These are phyloP conservation scores for Colletotrichum liriopes DNA, from an alignment of 2,329 filamentous ascomycete species.

Conservation along the genomic window DNA sequence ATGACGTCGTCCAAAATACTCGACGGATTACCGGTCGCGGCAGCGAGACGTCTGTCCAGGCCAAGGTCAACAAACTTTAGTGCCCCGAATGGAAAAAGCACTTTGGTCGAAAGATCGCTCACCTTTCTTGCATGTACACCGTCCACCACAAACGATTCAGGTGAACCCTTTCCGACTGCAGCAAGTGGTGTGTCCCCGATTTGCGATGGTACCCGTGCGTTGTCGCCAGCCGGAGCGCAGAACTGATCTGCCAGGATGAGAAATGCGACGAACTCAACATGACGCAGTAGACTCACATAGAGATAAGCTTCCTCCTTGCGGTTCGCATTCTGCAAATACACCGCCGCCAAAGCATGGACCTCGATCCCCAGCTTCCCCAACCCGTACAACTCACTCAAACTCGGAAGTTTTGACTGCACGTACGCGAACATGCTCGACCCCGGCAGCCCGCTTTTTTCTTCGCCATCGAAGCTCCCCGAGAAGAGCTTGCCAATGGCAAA, in stretches of 20 bases:
- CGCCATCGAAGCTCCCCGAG: slow-evolving; percentile 18
- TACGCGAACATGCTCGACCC: slow-evolving; percentile 27
- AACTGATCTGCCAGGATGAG: slow-evolving; percentile 29
- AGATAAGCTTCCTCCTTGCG: slow-evolving; percentile 42
- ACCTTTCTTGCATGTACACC: slow-evolving; percentile 44
- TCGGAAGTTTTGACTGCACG: slow-evolving; percentile 26
- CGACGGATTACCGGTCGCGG: slow-evolving; percentile 35
- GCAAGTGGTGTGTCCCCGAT: slow-evolving; percentile 20
- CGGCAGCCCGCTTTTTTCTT: slow-evolving; percentile 12
- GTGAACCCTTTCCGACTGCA: slow-evolving; percentile 38
- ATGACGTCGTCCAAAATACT: slow-evolving; percentile 35
- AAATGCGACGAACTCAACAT: fast-evolving
- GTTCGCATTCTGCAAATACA: slow-evolving; percentile 41
- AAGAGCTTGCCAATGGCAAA: slow-evolving; percentile 41
- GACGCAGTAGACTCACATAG: slow-evolving; percentile 27
- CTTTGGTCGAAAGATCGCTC: neutral
- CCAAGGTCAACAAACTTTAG: neutral
- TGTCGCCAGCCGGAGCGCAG: slow-evolving; percentile 33
- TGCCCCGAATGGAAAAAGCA: too few species aligned
- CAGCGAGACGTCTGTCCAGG: slow-evolving; percentile 35
- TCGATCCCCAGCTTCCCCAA: slow-evolving; percentile 37
- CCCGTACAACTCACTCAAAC: slow-evolving; percentile 15
- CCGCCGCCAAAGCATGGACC: slow-evolving; percentile 34
- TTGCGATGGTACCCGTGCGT: slow-evolving; percentile 43
- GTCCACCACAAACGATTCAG: slow-evolving; percentile 43